These are phyloP conservation scores for Cymbidium sinense DNA, from an alignment of 106 monocot species.

Conservation along the genomic window DNA sequence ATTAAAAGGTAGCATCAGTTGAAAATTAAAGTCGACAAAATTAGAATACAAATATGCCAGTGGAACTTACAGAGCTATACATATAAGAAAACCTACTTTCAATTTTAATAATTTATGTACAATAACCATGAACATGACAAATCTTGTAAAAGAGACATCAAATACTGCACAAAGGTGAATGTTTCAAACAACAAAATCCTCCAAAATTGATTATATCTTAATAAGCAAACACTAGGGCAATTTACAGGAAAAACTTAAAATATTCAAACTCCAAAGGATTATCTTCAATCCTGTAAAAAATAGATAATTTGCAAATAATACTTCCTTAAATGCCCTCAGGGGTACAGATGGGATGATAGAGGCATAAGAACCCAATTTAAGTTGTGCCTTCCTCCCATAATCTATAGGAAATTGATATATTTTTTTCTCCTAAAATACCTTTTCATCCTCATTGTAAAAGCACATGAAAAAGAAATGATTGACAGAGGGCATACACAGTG, in stretches of 20 bases:
- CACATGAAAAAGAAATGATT: not conserved
- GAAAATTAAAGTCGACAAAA: not conserved
- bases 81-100: not conserved
- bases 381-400: no score
- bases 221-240: not conserved
- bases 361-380: not conserved
- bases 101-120: not conserved
- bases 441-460: not conserved
- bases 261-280: not conserved
- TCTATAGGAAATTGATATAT: not conserved
- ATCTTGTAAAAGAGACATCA: not conserved
- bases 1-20: conserved; percentile 11
- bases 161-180: not conserved
- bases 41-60: not conserved
- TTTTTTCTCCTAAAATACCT: not conserved
- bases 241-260: not conserved
- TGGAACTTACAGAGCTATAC: not conserved
- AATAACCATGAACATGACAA: not conserved
- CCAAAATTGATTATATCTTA: not conserved
- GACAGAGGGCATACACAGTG: conserved; percentile 32
- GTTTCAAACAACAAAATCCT: not conserved
- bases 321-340: not conserved
- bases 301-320: not conserved
- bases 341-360: not conserved
- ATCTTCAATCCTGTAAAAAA: not conserved